Base-by-base conservation (phyloP, 2,329 filamentous ascomycete species). In the Fusarium nisikadoi region DNA sequence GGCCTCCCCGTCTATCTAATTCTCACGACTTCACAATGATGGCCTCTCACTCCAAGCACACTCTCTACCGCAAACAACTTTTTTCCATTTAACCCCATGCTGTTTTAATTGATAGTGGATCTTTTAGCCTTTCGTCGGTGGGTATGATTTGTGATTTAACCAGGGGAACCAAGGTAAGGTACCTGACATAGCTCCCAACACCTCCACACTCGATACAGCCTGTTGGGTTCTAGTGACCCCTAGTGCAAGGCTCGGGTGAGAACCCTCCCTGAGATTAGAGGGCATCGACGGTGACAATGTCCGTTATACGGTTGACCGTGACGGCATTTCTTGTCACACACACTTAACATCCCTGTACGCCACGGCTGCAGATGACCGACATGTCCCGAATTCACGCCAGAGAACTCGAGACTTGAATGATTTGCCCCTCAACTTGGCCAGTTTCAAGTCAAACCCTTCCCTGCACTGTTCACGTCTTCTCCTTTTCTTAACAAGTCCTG, bases 301-400 rank as follows among this genome's bases (percentile, higher is more conserved):
- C 58, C 45, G 57, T 68, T 53, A 50, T 53, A 52, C 50, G 49
- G 55, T 54, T 54, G 66, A 67, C 38, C 64, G 75, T 76, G 72
- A 76, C 73, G 75, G 75, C 72, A 77, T 72, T 66, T 68, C 57
- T 69, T 67, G 57, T 62, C 73, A 60, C 67, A 69, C 65, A 70
- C 61, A 36, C 35, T 73, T 23, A 19, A 54, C 17, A 74, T 66
- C 75, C 75, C 65, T 71, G 67, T 68, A 41, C 55, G 54, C 65
- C 65, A 57, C 56, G 53, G 45, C 67, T 66, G 60, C 53, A 66
- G 67, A 68, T 62, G 65, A 63, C 75, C 75, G 68, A 75, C 66
- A 75, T 68, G 71, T 68, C 71, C 75, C 72, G 73, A 73, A 67
- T 77, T 77, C 76, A 77, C 76, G 71, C 65, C 66, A 74, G 50